Evolutionary conservation across 306 rosid species (phyloP).

Genomic region (Castanea crenata): DNA sequence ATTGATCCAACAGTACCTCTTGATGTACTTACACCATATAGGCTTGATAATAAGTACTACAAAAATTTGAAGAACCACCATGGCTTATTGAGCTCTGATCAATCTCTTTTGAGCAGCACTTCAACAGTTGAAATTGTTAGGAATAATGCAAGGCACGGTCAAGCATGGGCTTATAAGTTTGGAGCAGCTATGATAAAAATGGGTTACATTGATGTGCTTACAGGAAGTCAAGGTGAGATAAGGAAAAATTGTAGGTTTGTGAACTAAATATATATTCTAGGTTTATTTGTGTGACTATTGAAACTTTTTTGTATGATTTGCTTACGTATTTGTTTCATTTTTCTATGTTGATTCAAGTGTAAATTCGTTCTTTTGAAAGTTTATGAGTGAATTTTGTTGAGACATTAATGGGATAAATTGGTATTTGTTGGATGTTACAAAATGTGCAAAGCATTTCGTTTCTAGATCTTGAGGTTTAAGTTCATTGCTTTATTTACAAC

Average conservation of each 20-base stretch:
- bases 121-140: not conserved
- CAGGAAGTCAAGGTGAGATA: not conserved
- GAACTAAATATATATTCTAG: not conserved
- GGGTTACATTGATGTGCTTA: not conserved
- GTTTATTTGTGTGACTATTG: not conserved
- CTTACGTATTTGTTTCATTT: too few species aligned
- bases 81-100: constrained; percentile 2
- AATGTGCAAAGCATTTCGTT: too few species aligned
- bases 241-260: not conserved
- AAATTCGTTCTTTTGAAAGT: too few species aligned
- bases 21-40: not conserved
- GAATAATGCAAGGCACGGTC: not conserved
- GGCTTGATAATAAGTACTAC: constrained; percentile 3
- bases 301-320: not conserved
- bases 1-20: not conserved
- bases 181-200: constrained; percentile 6
- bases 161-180: not conserved
- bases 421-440: too few species aligned
- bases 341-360: too few species aligned
- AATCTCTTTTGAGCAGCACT: not conserved
- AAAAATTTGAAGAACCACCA: not conserved
- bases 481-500: too few species aligned
- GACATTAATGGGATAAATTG: too few species aligned
- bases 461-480: too few species aligned
- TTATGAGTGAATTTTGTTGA: too few species aligned